phyloP scores from a whole-genome alignment of 2,329 filamentous ascomycete species.

The Fusarium sp. region DNA sequence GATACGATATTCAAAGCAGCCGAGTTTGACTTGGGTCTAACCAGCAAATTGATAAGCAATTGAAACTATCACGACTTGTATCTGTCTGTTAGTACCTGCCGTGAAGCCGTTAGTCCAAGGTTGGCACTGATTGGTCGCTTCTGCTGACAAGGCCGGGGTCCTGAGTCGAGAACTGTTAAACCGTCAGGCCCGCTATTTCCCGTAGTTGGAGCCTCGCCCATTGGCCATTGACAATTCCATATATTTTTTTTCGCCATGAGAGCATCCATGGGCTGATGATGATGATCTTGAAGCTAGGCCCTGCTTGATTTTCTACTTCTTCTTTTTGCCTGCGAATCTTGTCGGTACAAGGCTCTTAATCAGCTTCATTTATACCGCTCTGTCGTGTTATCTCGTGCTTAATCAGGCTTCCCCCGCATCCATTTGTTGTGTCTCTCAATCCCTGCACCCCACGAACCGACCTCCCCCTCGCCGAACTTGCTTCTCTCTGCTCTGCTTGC shows the following conservation, averaged over 20 bases:
- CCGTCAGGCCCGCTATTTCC: slow-evolving; percentile 7
- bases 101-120: not conserved
- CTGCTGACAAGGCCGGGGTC: not conserved
- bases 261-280: slow-evolving; percentile 29
- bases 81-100: not conserved
- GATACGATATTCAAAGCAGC: not conserved
- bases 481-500: slow-evolving; percentile 4
- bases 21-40: not conserved
- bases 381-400: not conserved
- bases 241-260: slow-evolving; percentile 10
- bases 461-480: not conserved
- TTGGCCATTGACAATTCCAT: slow-evolving; percentile 16
- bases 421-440: slow-evolving; percentile 14
- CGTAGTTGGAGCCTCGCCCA: not conserved
- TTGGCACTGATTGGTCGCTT: slow-evolving; percentile 19
- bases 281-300: slow-evolving; percentile 9
- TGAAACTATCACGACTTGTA: not conserved
- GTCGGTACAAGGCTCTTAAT: not conserved
- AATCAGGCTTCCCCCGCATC: not conserved
- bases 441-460: slow-evolving; percentile 3
- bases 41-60: slow-evolving; percentile 20
- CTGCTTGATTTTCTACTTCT: slow-evolving; percentile 21
- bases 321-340: not conserved
- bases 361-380: not conserved
- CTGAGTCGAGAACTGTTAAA: slow-evolving; percentile 16